Conservation (phyloP, 116 monocot genomes). For the Cymodocea nodosa region DNA sequence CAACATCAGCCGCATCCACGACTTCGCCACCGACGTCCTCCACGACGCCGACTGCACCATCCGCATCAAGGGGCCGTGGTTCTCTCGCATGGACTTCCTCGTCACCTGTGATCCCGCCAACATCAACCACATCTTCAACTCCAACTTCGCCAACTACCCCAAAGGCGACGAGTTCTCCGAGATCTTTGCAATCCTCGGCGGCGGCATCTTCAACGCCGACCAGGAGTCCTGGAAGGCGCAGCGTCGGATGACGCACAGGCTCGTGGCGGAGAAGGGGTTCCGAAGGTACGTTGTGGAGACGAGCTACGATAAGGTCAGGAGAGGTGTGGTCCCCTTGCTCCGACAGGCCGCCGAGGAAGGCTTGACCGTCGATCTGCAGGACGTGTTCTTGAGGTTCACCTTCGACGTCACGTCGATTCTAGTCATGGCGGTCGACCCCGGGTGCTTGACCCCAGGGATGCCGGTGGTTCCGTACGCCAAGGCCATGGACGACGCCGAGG, state of each 20-base stretch:
- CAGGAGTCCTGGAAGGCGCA: conserved; percentile 24
- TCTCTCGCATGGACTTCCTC: conserved; percentile 27
- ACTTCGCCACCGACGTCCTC: conserved; percentile 13
- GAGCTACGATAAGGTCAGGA: conserved; percentile 7
- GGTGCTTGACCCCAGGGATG: conserved; percentile 20
- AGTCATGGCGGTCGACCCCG: conserved; percentile 34
- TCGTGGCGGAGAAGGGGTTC: conserved; percentile 12
- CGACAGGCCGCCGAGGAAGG: neutral
- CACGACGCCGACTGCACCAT: conserved; percentile 8
- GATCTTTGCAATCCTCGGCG: conserved; percentile 33
- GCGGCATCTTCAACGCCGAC: conserved; percentile 34
- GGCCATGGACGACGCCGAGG: conserved; percentile 34
- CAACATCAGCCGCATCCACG: conserved; percentile 21
- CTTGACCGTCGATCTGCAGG: conserved; percentile 21
- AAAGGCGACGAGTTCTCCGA: conserved; percentile 25
- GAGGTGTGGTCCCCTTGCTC: conserved; percentile 16
- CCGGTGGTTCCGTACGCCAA: conserved; percentile 33
- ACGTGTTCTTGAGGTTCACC: conserved; percentile 29
- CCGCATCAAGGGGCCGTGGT: conserved; percentile 29
- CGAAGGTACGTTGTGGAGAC: conserved; percentile 2
- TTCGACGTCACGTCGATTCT: conserved; percentile 24
- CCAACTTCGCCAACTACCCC: conserved; percentile 24
- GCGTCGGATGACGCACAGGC: conserved; percentile 10
- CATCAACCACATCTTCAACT: conserved; percentile 26
- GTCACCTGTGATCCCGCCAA: conserved; percentile 29